phyloP scores from a whole-genome alignment of 2,329 filamentous ascomycete genomes.

The Penicillium concentricum region DNA sequence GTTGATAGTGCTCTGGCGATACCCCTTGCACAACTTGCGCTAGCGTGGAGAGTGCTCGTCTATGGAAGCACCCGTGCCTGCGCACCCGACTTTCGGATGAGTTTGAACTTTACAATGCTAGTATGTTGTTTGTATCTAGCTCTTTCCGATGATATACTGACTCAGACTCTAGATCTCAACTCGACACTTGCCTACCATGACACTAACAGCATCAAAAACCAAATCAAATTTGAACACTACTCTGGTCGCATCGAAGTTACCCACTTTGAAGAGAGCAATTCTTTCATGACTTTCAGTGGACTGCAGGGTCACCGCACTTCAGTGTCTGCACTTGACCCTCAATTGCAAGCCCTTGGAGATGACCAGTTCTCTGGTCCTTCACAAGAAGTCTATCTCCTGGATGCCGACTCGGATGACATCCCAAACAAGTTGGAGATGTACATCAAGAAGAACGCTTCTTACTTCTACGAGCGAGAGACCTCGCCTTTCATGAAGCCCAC shows the following conservation, averaged over 20 bases:
- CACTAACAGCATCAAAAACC: slow-evolving; percentile 49
- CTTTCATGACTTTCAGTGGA: slow-evolving; percentile 49
- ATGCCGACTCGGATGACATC: slow-evolving; percentile 52
- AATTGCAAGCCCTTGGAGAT: slow-evolving; percentile 42
- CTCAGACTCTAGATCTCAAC: slow-evolving; percentile 43
- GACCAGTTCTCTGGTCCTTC: slow-evolving; percentile 38
- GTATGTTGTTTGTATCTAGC: slow-evolving; percentile 27
- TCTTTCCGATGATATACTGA: slow-evolving; percentile 19
- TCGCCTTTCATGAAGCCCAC: slow-evolving; percentile 54
- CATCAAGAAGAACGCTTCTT: slow-evolving; percentile 49
- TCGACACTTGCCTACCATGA: slow-evolving; percentile 54
- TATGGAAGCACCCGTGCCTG: slow-evolving; percentile 62
- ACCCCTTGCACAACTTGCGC: slow-evolving; percentile 60
- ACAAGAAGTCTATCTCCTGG: slow-evolving; percentile 50
- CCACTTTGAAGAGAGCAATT: slow-evolving; percentile 54
- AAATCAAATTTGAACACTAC: slow-evolving; percentile 49
- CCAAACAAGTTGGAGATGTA: slow-evolving; percentile 55
- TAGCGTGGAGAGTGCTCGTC: slow-evolving; percentile 58
- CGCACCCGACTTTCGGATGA: slow-evolving; percentile 59
- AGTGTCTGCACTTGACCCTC: slow-evolving; percentile 39
- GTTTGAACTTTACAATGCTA: slow-evolving; percentile 57
- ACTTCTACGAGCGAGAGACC: slow-evolving; percentile 50
- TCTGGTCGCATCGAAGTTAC: slow-evolving; percentile 55
- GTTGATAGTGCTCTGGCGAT: slow-evolving; percentile 55
- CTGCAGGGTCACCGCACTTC: slow-evolving; percentile 41